A percentile compares a stretch with the other conserved stretches of the same genome.
Conservation (phyloP, 169 alveolate genomes). For the Plasmodium knowlesi region DNA sequence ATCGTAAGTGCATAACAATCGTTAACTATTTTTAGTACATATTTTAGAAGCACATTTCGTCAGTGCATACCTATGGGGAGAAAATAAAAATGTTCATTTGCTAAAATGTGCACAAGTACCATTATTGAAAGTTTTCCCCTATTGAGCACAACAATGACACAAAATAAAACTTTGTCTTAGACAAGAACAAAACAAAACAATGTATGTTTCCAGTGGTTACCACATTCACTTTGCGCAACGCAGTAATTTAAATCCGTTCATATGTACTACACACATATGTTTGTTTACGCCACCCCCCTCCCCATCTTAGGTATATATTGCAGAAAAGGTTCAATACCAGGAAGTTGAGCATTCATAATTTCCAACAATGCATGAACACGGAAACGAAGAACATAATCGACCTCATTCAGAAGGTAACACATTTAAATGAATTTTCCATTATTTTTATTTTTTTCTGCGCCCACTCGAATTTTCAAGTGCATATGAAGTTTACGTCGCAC, state of each 20-base stretch:
- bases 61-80: slow-evolving; percentile 2
- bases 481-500: neutral
- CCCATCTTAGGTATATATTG: slow-evolving; percentile 34
- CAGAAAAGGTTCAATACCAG: slow-evolving; percentile 59
- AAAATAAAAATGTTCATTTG: neutral
- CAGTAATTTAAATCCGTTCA: neutral
- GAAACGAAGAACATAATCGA: slow-evolving; percentile 66
- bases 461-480: slow-evolving; percentile 6
- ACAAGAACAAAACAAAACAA: neutral
- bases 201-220: neutral
- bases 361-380: slow-evolving; percentile 59
- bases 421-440: slow-evolving; percentile 3
- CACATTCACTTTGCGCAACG: neutral
- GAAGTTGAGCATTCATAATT: slow-evolving; percentile 55
- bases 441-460: neutral
- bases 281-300: neutral
- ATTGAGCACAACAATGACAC: neutral
- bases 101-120: neutral
- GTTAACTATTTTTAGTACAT: slow-evolving; percentile 1
- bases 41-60: neutral
- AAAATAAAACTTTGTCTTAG: neutral
- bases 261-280: neutral
- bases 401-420: slow-evolving; percentile 65
- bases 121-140: neutral
- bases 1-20: slow-evolving; percentile 49